Evolutionary conservation across 2,329 filamentous ascomycete species (phyloP).

Genomic region (Talaromyces sp.): DNA sequence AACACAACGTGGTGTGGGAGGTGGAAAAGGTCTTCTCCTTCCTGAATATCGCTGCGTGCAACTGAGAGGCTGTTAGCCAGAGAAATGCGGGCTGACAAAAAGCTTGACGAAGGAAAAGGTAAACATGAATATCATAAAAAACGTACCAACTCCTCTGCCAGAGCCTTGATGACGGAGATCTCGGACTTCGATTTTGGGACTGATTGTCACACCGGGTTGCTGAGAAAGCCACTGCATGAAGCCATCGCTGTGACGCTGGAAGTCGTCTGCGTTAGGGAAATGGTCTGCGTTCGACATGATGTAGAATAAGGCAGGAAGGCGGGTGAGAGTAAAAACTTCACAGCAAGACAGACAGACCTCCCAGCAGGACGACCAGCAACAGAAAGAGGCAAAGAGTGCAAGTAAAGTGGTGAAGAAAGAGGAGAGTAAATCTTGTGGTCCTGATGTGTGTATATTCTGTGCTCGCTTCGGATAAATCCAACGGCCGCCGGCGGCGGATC

Average conservation of each 20-base stretch:
- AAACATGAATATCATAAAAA: conserved; percentile 7
- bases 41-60: conserved; percentile 64
- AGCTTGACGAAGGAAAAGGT: not conserved
- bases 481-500: conserved; percentile 15
- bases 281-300: conserved; percentile 37
- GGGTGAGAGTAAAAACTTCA: not conserved
- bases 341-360: not conserved
- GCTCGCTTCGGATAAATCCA: conserved; percentile 22
- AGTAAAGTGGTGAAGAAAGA: not conserved
- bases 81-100: not conserved
- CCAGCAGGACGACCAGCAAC: not conserved
- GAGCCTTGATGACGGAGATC: conserved; percentile 56
- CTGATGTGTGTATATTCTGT: conserved; percentile 23
- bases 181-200: conserved; percentile 55
- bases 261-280: conserved; percentile 36
- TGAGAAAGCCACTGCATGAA: conserved; percentile 59
- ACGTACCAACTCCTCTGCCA: conserved; percentile 63
- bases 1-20: conserved; percentile 72
- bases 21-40: conserved; percentile 75
- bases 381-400: not conserved
- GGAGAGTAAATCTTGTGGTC: not conserved
- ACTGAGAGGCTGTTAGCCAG: conserved; percentile 49
- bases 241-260: conserved; percentile 46
- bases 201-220: conserved; percentile 53
- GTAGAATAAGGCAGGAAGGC: conserved; percentile 14